These are phyloP conservation scores for Yamadazyma laniorum DNA, from an alignment of 805 yeast genomes.

Conservation along the genomic window DNA sequence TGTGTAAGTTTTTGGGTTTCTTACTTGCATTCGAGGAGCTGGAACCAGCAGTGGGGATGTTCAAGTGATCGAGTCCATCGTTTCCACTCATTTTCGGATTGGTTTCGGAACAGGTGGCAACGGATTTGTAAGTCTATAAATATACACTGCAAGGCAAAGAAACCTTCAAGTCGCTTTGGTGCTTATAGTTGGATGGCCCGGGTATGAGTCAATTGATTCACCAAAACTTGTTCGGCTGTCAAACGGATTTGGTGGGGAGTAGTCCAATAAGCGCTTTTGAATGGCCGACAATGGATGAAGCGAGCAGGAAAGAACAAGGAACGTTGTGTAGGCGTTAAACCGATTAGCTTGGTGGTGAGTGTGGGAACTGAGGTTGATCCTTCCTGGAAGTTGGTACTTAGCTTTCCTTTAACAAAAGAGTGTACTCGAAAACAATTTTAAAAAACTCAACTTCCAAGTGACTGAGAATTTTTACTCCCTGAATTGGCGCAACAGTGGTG, in stretches of 20 bases:
- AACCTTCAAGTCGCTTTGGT: no score
- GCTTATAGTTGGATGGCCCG: no score
- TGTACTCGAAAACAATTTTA: not conserved
- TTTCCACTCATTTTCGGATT: slow-evolving; percentile 1
- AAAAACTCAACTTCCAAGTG: slow-evolving; percentile 3
- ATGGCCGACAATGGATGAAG: no score
- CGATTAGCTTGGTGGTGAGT: no score
- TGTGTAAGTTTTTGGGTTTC: slow-evolving; percentile 56
- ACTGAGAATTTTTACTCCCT: slow-evolving; percentile 8
- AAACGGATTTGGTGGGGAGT: no score
- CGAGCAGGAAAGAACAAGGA: no score
- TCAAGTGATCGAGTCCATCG: slow-evolving; percentile 6
- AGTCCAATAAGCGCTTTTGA: no score
- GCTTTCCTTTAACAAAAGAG: not conserved
- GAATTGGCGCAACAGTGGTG: not conserved
- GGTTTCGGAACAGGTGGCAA: not conserved
- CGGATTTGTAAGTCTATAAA: not conserved
- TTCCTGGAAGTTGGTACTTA: no score
- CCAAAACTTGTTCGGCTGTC: not conserved
- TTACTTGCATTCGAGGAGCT: slow-evolving; percentile 4
- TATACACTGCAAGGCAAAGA: no score
- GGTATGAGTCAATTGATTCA: not conserved
- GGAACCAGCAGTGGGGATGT: slow-evolving; percentile 6
- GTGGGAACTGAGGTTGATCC: no score
- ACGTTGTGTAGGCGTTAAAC: no score